Percentiles rank a stretch among this genome's conserved stretches.
Evolutionary conservation across 2,329 filamentous ascomycete genomes (phyloP).

Genomic region (Apiospora malaysiana): DNA sequence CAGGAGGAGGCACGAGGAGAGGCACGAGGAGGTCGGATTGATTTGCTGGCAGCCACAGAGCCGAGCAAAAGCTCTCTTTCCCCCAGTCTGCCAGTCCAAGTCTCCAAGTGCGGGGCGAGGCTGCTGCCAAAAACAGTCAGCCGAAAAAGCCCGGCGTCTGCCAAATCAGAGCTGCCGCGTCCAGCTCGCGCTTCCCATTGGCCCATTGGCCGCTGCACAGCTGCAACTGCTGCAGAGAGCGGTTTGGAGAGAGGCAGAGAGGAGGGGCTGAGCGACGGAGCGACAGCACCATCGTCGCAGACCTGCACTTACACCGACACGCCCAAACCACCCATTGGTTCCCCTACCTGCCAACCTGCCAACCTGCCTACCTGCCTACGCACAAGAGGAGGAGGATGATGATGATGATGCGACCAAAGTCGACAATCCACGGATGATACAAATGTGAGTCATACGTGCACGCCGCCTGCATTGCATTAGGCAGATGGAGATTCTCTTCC

Average conservation of each 20-base stretch:
- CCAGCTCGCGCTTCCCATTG: not conserved
- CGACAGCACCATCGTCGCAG: not conserved
- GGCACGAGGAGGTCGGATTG: not conserved
- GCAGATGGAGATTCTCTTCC: not conserved
- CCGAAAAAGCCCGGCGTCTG: not conserved
- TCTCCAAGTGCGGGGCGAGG: constrained; percentile 10
- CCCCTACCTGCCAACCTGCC: not conserved
- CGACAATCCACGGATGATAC: constrained; percentile 5
- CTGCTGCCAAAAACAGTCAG: constrained; percentile 3
- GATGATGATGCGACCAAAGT: not conserved
- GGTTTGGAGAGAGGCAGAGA: not conserved
- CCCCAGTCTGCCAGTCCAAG: not conserved
- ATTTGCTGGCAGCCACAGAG: not conserved
- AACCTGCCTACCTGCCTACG: too few relatives aligned
- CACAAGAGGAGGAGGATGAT: not conserved
- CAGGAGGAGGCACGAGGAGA: too few relatives aligned
- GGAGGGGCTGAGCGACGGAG: not conserved
- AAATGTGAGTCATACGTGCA: constrained; percentile 16
- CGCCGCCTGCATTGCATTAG: constrained; percentile 8
- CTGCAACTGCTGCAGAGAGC: too few relatives aligned
- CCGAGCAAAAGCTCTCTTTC: not conserved
- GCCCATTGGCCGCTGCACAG: not conserved
- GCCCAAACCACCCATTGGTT: not conserved
- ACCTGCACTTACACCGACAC: constrained; percentile 15
- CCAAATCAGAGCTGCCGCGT: constrained; percentile 14